Evolutionary conservation across 2,329 filamentous ascomycete species (phyloP).

Genomic region (Epichloe amarillans): DNA sequence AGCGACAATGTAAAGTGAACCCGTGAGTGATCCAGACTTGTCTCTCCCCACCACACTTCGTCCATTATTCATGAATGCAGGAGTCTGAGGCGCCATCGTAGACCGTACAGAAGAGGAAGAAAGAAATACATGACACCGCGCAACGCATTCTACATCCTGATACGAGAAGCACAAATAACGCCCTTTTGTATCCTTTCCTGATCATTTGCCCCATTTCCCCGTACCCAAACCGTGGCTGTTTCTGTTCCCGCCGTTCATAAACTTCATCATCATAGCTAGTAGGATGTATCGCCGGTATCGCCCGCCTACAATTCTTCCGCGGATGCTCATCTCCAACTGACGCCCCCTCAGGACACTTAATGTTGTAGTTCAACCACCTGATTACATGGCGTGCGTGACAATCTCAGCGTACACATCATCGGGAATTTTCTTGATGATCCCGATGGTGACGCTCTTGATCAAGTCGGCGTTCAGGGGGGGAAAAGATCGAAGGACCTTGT

Average conservation of each 20-base stretch:
- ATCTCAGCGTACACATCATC: conserved; percentile 85
- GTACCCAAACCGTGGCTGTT: neutral
- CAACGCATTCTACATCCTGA: neutral
- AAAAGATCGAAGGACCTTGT: conserved; percentile 79
- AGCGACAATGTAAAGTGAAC: neutral
- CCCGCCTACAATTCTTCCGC: too few relatives aligned
- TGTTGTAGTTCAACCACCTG: too few relatives aligned
- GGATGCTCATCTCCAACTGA: too few relatives aligned
- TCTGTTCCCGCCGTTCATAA: neutral
- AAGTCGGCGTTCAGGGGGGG: conserved; percentile 74
- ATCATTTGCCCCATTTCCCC: neutral
- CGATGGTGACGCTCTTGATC: conserved; percentile 74
- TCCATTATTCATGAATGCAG: too few relatives aligned
- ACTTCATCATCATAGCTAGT: neutral
- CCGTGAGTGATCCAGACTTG: neutral
- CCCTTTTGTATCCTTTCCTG: neutral
- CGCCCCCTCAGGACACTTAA: too few relatives aligned
- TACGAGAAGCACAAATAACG: neutral
- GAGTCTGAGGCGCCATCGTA: too few relatives aligned
- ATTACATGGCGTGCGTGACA: conserved; percentile 65
- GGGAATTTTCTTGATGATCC: conserved; percentile 80
- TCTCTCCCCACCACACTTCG: too few relatives aligned
- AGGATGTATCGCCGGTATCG: neutral
- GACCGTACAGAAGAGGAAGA: neutral
- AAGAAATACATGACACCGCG: neutral